phyloP scores from a whole-genome alignment of 129 eudicot genomes.

The Artemisia annua region DNA sequence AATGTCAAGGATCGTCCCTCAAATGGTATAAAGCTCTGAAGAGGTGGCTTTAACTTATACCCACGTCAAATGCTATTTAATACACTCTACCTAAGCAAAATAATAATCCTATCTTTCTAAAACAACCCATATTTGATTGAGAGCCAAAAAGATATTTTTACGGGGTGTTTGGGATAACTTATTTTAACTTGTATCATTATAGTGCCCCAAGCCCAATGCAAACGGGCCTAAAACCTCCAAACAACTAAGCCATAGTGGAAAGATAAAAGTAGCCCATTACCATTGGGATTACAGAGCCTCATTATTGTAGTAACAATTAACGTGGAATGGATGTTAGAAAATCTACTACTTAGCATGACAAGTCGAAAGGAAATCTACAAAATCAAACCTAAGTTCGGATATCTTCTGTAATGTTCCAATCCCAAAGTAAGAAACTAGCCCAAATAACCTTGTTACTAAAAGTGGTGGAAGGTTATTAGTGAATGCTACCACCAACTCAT shows the following conservation, averaged over 20 bases:
- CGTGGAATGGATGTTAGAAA: not conserved
- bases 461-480: constrained; percentile 15
- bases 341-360: not conserved
- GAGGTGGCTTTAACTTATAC: not conserved
- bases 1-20: constrained; percentile 15
- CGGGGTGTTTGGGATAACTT: not conserved
- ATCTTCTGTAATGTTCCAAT: constrained; percentile 13
- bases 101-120: not conserved
- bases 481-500: constrained; percentile 13
- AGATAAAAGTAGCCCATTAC: not conserved
- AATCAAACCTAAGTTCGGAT: constrained; percentile 16
- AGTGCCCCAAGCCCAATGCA: constrained; percentile 18
- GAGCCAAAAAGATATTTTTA: too few relatives aligned
- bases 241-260: not conserved
- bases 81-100: not conserved
- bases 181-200: not conserved
- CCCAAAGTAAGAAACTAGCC: constrained; percentile 19
- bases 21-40: constrained; percentile 3
- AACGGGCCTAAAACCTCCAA: not conserved
- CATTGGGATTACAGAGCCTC: not conserved
- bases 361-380: constrained; percentile 11
- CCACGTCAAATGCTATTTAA: not conserved
- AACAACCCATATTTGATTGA: not conserved
- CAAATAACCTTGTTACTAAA: not conserved
- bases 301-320: not conserved